phyloP scores from a whole-genome alignment of 768 basidiomycete genomes.

The Auriscalpium vulgare region DNA sequence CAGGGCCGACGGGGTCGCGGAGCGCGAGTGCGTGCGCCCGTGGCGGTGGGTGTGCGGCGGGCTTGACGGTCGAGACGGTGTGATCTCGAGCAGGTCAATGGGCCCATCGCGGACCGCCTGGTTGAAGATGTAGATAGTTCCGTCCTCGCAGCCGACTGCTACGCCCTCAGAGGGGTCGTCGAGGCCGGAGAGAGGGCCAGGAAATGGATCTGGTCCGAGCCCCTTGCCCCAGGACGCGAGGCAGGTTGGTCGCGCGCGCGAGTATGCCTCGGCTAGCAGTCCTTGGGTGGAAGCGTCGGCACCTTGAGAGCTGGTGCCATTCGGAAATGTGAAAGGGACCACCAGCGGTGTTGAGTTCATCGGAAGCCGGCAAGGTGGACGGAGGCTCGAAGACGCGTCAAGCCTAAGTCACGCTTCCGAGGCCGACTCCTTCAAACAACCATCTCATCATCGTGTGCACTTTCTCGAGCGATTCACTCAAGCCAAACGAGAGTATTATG shows the following conservation, averaged over 20 bases:
- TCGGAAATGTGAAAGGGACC: background rate
- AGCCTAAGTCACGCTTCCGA: too few species aligned
- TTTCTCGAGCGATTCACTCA: too few species aligned
- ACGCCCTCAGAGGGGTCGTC: conserved; percentile 16
- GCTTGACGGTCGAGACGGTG: conserved; percentile 3
- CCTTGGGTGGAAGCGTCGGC: background rate
- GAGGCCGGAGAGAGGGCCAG: background rate
- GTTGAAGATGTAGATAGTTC: conserved; percentile 27
- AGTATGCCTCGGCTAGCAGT: background rate
- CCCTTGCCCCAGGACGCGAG: background rate
- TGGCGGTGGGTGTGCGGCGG: conserved; percentile 1
- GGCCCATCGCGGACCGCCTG: background rate
- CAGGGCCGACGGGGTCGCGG: conserved; percentile 5
- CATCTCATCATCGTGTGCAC: too few species aligned
- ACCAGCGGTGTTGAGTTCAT: background rate
- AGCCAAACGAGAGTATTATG: too few species aligned
- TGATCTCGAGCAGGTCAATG: conserved; percentile 4
- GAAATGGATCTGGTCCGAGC: background rate
- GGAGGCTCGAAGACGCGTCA: too few species aligned
- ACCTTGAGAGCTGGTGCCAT: background rate
- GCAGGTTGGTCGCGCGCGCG: background rate
- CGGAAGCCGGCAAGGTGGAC: too few species aligned
- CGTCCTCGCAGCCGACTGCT: conserved; percentile 30
- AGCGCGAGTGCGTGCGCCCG: conserved; percentile 7
- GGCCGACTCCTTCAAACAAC: too few species aligned